Conservation (phyloP, 495 filamentous ascomycete genomes). For the Aeminium ludgeri region DNA sequence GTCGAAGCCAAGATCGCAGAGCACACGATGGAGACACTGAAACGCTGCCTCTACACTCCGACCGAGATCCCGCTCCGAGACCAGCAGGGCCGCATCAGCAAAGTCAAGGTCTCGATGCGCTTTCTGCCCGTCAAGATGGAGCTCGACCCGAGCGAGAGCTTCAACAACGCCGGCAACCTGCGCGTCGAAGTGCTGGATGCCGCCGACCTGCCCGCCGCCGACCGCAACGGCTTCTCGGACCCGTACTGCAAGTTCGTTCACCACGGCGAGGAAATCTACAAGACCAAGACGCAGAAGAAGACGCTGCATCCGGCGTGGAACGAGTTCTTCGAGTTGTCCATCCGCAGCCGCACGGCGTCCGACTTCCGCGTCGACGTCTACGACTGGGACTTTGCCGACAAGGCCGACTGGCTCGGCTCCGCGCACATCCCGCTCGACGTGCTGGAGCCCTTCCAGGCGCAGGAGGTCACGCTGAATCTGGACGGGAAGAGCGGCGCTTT, state of each 20-base stretch:
- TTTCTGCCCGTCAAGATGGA: conserved; percentile 89
- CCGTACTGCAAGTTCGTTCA: conserved; percentile 91
- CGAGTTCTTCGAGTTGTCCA: conserved; percentile 71
- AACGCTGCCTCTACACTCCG: conserved; percentile 81
- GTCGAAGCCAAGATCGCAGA: conserved; percentile 70
- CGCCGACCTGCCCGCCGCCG: conserved; percentile 70
- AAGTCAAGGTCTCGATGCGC: conserved; percentile 75
- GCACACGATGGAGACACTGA: conserved; percentile 68
- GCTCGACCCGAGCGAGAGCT: conserved; percentile 84
- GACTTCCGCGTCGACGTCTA: conserved; percentile 70
- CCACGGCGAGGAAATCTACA: conserved; percentile 71
- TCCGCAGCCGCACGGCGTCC: conserved; percentile 71
- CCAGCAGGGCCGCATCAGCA: conserved; percentile 57
- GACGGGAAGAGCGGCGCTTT: conserved; percentile 82
- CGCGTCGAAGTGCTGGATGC: conserved; percentile 84
- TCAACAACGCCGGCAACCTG: conserved; percentile 94
- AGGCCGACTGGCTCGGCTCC: conserved; percentile 69
- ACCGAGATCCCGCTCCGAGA: conserved; percentile 63
- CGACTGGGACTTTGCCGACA: conserved; percentile 91
- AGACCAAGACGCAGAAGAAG: conserved; percentile 92
- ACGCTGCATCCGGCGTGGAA: conserved; percentile 91
- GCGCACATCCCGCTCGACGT: conserved; percentile 60
- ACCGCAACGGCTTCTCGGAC: conserved; percentile 91
- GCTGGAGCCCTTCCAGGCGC: conserved; percentile 67
- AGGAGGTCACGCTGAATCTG: conserved; percentile 55